Evolutionary conservation across 2,329 filamentous ascomycete genomes (phyloP).

Genomic region (Apiospora sp.): DNA sequence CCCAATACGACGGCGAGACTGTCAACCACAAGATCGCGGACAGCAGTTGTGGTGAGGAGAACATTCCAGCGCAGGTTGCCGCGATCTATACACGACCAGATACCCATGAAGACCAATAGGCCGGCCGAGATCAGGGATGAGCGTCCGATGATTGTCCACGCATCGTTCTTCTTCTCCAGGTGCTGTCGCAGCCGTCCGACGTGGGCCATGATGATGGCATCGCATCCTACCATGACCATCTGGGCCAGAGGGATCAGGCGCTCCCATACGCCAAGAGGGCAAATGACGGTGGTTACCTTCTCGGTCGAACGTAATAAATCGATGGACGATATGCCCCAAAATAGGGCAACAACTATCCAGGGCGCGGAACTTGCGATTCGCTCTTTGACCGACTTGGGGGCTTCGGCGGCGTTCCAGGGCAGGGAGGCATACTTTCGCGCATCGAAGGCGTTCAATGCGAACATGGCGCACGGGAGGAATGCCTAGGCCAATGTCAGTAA

Average conservation of each 20-base stretch:
- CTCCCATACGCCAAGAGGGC: slow-evolving; percentile 39
- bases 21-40: slow-evolving; percentile 42
- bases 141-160: slow-evolving; percentile 37
- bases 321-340: slow-evolving; percentile 44
- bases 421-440: slow-evolving; percentile 33
- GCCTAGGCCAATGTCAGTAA: slow-evolving; percentile 34
- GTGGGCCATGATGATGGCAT: slow-evolving; percentile 42
- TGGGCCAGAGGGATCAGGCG: slow-evolving; percentile 42
- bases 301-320: slow-evolving; percentile 38
- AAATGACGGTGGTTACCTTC: slow-evolving; percentile 40
- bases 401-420: slow-evolving; percentile 31
- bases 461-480: slow-evolving; percentile 42
- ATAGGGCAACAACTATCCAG: slow-evolving; percentile 37
- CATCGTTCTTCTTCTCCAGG: slow-evolving; percentile 34
- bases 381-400: not conserved
- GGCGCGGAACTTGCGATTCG: slow-evolving; percentile 19
- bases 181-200: slow-evolving; percentile 39
- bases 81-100: slow-evolving; percentile 40
- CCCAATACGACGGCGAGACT: slow-evolving; percentile 35
- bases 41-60: slow-evolving; percentile 37
- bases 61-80: slow-evolving; percentile 42
- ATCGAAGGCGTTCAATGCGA: slow-evolving; percentile 34
- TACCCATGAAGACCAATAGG: slow-evolving; percentile 36
- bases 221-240: slow-evolving; percentile 38
- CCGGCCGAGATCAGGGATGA: slow-evolving; percentile 36